These are phyloP conservation scores for Aspergillus olivimuriae DNA, from an alignment of 495 filamentous ascomycete genomes.

Conservation along the genomic window DNA sequence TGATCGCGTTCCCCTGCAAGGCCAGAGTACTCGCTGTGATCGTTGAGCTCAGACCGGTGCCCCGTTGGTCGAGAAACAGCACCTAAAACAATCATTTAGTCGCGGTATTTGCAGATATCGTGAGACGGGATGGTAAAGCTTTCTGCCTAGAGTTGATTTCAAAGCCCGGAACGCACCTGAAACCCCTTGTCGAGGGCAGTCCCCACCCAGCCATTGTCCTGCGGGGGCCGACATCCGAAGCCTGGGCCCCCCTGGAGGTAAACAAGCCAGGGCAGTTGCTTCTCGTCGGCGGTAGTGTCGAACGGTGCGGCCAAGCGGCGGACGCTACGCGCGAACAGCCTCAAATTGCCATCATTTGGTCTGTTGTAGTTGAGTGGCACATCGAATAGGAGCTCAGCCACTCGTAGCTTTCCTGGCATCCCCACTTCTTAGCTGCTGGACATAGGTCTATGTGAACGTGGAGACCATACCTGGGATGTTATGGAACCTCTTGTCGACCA, in stretches of 20 bases:
- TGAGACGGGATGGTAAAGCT: background rate
- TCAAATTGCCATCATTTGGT: slow-evolving; percentile 54
- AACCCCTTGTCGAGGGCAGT: slow-evolving; percentile 76
- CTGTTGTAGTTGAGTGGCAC: slow-evolving; percentile 70
- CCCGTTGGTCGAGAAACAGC: slow-evolving; percentile 81
- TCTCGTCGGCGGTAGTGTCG: slow-evolving; percentile 43
- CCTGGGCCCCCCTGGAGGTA: slow-evolving; percentile 76
- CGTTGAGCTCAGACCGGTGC: slow-evolving; percentile 77
- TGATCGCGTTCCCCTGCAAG: slow-evolving; percentile 51
- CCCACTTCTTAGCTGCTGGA: slow-evolving; percentile 6
- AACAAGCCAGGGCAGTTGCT: slow-evolving; percentile 55
- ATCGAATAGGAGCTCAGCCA: slow-evolving; percentile 79
- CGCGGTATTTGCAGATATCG: background rate
- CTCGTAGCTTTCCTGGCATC: slow-evolving; percentile 58
- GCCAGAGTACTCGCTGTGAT: slow-evolving; percentile 65
- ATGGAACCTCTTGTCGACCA: slow-evolving; percentile 38
- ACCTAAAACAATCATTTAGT: too few relatives aligned
- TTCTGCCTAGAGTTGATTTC: too few relatives aligned
- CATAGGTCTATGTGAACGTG: background rate
- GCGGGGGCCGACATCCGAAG: slow-evolving; percentile 64
- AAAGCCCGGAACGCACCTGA: slow-evolving; percentile 29
- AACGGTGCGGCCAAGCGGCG: slow-evolving; percentile 57
- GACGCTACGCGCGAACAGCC: slow-evolving; percentile 71
- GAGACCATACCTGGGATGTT: slow-evolving; percentile 35
- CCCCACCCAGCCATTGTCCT: slow-evolving; percentile 59